Evolutionary conservation across 495 filamentous ascomycete species (phyloP), one percentile per base, ranked within the genome.

Genomic region (Apiosordaria backusii): DNA sequence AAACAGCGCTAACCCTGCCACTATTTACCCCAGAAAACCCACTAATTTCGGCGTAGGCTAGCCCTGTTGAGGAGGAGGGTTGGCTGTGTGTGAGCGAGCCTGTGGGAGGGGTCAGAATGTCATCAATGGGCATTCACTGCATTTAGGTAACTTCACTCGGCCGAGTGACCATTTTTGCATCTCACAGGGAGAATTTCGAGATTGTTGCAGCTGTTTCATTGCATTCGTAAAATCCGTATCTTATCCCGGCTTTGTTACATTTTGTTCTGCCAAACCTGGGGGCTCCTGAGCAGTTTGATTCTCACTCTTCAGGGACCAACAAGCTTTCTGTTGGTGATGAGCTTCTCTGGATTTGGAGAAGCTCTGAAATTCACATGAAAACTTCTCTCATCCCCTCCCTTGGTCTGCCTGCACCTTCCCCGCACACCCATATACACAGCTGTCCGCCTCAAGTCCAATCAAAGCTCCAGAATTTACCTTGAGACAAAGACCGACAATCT

Each of bases 281-380:
- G 35, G 35, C 29, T 6, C 35, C 16, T 15, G 16, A 45, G 16
- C 35, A 45, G 10, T 1, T 15, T 15, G 35, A 45, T 9, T 45
- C 35, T 18, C 35, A 45, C 9, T 45, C 6, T 45, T 15, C n/a
- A n/a, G n/a, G n/a, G n/a, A n/a, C n/a, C n/a, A n/a, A n/a, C n/a
- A n/a, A n/a, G 16, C 35, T 45, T 15, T 45, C 27, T 29, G 27
- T 29, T 29, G 4, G 7, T 7, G 7, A 4, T 7, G 3, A 29
- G 3, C 27, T 29, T 29, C 27, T 29, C 27, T 7, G 10, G 3
- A 45, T 45, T 45, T 45, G 35, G 35, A 45, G 35, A 45, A 45
- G 35, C 35, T 45, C 13, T 45, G 5, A 45, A 45, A 45, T 59
- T 59, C 57, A 59, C 57, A 59, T 59, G 57, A 16, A 18, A 59